Evolutionary conservation across 805 yeast species (phyloP).

Genomic region (Hanseniaspora clermontiae): DNA sequence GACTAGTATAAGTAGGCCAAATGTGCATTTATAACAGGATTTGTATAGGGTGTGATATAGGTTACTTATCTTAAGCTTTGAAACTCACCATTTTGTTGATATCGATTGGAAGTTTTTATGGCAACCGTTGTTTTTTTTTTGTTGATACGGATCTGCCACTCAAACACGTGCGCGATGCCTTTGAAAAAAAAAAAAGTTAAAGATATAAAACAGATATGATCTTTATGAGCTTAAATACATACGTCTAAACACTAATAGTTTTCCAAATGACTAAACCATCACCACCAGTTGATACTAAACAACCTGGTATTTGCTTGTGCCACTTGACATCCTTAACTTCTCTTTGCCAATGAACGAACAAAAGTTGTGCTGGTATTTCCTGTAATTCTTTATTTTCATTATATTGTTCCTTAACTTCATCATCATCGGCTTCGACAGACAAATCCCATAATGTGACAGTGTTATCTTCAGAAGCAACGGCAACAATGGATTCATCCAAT

Average conservation of each 20-base stretch:
- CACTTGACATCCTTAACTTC: conserved; percentile 96
- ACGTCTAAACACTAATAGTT: conserved; percentile 73
- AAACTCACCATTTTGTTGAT: no score
- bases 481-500: conserved; percentile 84
- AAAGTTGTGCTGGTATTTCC: conserved; percentile 86
- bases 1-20: conserved; percentile 26
- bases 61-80: no score
- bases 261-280: conserved; percentile 94
- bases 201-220: not conserved
- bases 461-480: conserved; percentile 91
- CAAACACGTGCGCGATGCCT: not conserved
- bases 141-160: not conserved
- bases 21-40: conserved; percentile 16
- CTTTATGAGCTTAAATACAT: not conserved
- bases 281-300: conserved; percentile 85
- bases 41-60: not conserved
- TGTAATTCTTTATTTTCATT: conserved; percentile 65
- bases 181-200: not conserved
- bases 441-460: conserved; percentile 96
- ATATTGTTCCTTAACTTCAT: conserved; percentile 79
- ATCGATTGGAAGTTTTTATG: no score
- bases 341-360: conserved; percentile 96
- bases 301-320: conserved; percentile 95
- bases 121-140: no score
- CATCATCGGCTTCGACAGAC: conserved; percentile 97